Base-by-base conservation (phyloP, 2,329 filamentous ascomycete genomes). In the Colletotrichum scovillei region DNA sequence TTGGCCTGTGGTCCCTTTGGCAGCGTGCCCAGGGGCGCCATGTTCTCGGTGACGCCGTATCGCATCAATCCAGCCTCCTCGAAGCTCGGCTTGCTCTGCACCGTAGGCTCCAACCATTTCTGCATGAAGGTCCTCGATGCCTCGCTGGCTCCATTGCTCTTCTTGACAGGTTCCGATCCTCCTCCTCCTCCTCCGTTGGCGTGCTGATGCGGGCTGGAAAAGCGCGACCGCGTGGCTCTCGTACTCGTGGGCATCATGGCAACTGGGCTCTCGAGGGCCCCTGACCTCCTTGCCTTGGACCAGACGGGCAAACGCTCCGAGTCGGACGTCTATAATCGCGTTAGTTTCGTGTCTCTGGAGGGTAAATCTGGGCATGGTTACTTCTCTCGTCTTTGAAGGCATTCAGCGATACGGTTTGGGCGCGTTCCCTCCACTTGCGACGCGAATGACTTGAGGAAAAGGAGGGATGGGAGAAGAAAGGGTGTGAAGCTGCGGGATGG, bases 1-100 rank as follows among this genome's bases (percentile, higher is more conserved):
- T 85, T 86, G 49, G 82, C 76, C 68, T 80, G 80, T 78, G 88
- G 83, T 26, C 87, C 88, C 82, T 89, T 90, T 14, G 95, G 95
- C 77, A 92, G 87, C 67, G 91, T 88, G 53, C 95, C 95, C 69
- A 98, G 85, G 30, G 95, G 92, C 66, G 92, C 92, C 95, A 97
- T 97, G 78, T 92, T 92, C 82, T 94, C 92, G 72, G 97, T 86
- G 22, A 97, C 93, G 75, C 94, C 94, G 81, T 91, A 90, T 62
- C 92, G 88, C 78, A 92, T 86, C 77, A 97, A 88, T 57, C 93
- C 93, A 70, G 88, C 90, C 80, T 97, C 94, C 85, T 94, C 91
- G 80, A 92, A 97, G 80, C 93, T 96, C 12, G 95, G 80, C 82
- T 88, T 90, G 81, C 84, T 86, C 82, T 90, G 88, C 52, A 90